Conservation (phyloP, 768 basidiomycete species). For the Termitomyces sp. region DNA sequence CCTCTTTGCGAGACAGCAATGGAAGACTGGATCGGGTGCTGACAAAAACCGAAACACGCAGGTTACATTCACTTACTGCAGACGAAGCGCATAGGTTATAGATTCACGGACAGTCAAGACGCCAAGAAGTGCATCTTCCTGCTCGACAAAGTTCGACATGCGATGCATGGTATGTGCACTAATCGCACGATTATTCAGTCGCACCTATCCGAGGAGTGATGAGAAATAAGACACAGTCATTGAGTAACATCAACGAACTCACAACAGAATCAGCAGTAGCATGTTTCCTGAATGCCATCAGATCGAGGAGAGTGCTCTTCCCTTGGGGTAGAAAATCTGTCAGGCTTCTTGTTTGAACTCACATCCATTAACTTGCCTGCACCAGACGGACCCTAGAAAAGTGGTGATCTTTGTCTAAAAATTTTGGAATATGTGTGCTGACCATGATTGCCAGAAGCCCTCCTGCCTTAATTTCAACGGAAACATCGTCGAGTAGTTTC, state of each 20-base stretch:
- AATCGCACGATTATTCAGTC: constrained; percentile 28
- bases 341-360: constrained; percentile 8
- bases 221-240: background rate
- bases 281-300: constrained; percentile 39
- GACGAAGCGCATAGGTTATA: constrained; percentile 45
- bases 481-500: constrained; percentile 36
- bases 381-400: constrained; percentile 38
- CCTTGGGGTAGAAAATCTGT: constrained; percentile 18
- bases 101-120: constrained; percentile 57
- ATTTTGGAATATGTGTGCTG: constrained; percentile 1
- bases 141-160: constrained; percentile 53
- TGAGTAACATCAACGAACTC: constrained; percentile 3
- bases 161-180: constrained; percentile 28
- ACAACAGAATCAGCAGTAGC: constrained; percentile 25
- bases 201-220: constrained; percentile 19
- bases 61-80: constrained; percentile 34
- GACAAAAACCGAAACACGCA: background rate
- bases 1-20: constrained; percentile 29
- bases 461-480: constrained; percentile 34
- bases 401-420: background rate
- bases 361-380: constrained; percentile 26
- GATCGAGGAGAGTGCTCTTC: constrained; percentile 42
- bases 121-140: constrained; percentile 57
- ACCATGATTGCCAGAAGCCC: constrained; percentile 43
- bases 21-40: constrained; percentile 26